Evolutionary conservation across 2,329 filamentous ascomycete species (phyloP).

Genomic region (Ophiostoma sp.): DNA sequence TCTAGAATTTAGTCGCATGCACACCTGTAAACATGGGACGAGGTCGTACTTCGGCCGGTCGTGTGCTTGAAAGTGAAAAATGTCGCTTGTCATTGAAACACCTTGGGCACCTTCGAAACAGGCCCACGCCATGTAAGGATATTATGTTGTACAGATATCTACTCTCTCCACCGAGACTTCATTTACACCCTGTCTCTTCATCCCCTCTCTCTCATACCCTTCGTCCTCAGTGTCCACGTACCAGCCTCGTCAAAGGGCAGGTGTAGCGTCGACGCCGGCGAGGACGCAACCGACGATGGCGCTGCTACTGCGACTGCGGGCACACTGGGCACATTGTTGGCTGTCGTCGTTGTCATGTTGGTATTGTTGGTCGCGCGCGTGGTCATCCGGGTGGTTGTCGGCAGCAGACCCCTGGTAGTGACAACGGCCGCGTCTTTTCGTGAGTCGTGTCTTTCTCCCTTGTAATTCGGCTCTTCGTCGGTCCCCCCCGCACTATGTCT

Average conservation of each 20-base stretch:
- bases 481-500: conserved; percentile 32
- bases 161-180: not conserved
- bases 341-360: not conserved
- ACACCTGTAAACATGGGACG: not conserved
- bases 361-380: not conserved
- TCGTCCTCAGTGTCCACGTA: conserved; percentile 56
- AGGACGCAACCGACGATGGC: not conserved
- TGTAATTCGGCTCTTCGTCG: not conserved
- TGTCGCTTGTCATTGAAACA: conserved; percentile 7
- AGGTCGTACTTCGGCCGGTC: not conserved
- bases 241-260: conserved; percentile 51
- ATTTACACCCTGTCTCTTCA: conserved; percentile 28
- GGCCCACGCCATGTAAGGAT: not conserved
- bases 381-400: not conserved
- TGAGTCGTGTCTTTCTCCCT: not conserved
- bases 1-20: not conserved
- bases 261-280: conserved; percentile 30
- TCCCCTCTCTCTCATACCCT: conserved; percentile 53
- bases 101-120: not conserved
- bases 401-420: not conserved
- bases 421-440: not conserved
- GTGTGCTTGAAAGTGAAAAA: not conserved
- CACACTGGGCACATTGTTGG: not conserved
- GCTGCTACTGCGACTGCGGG: not conserved
- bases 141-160: conserved; percentile 3